phyloP scores from a whole-genome alignment of 371 early-diverging fungal species.

The Mucor saturninus region DNA sequence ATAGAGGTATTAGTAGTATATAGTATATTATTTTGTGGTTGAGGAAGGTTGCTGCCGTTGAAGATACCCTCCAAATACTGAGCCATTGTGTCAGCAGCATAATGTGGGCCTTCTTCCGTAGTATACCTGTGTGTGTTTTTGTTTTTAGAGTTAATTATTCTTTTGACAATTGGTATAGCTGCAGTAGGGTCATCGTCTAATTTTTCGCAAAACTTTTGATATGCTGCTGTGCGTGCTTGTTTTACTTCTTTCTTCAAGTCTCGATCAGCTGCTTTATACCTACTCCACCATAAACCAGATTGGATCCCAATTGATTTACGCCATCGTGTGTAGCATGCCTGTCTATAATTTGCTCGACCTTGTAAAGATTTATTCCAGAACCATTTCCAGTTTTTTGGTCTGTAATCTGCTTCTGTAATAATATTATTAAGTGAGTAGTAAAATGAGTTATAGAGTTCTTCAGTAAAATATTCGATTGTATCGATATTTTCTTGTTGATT shows the following conservation, averaged over 20 bases:
- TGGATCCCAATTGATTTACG: neutral
- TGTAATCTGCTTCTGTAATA: neutral
- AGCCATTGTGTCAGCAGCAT: too few relatives aligned
- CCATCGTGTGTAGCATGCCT: neutral
- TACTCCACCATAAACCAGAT: neutral
- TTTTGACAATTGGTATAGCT: too few relatives aligned
- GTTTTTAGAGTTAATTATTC: too few relatives aligned
- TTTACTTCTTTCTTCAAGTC: neutral
- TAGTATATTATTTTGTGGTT: too few relatives aligned
- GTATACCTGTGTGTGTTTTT: too few relatives aligned
- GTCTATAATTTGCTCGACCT: neutral
- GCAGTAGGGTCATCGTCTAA: too few relatives aligned
- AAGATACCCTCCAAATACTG: too few relatives aligned
- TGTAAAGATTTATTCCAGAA: neutral
- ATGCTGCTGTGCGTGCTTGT: neutral
- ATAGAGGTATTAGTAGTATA: too few relatives aligned
- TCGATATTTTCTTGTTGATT: neutral
- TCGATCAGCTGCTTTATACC: neutral
- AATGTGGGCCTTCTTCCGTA: too few relatives aligned
- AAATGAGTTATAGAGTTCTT: neutral
- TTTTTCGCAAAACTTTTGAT: neutral
- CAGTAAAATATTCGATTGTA: neutral
- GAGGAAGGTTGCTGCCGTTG: too few relatives aligned
- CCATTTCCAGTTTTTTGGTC: neutral
- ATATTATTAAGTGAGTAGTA: neutral